Conservation (phyloP, 441 rosid species). For the Syzygium syzygioides region DNA sequence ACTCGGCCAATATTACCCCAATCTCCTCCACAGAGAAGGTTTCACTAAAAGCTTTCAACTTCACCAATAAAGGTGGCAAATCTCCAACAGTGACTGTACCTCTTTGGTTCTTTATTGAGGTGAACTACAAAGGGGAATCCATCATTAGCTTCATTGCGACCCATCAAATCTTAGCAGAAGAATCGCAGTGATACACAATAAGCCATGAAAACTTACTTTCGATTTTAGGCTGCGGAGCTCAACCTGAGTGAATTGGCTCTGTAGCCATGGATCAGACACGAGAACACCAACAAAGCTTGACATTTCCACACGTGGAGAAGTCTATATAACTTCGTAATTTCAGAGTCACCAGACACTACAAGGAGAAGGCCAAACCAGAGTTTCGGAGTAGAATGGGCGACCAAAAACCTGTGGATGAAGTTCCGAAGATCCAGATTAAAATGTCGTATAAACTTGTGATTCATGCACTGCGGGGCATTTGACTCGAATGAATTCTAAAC, state of each 20-base stretch:
- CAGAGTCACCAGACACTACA: constrained; percentile 7
- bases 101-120: constrained; percentile 37
- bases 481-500: neutral
- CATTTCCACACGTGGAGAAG: constrained; percentile 35
- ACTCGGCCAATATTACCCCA: constrained; percentile 28
- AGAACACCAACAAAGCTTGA: constrained; percentile 48
- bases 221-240: constrained; percentile 61
- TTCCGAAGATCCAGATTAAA: neutral
- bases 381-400: neutral
- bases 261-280: constrained; percentile 62
- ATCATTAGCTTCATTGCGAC: neutral
- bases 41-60: constrained; percentile 45
- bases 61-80: constrained; percentile 45
- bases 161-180: neutral
- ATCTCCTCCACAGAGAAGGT: constrained; percentile 54
- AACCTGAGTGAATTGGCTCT: constrained; percentile 65
- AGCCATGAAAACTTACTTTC: constrained; percentile 26
- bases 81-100: constrained; percentile 38
- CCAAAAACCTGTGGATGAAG: neutral
- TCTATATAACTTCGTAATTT: constrained; percentile 1
- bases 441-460: neutral
- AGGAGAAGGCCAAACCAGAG: constrained; percentile 4
- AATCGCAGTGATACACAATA: neutral
- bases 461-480: neutral
- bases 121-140: constrained; percentile 22